A percentile compares a stretch with the other conserved stretches of the same genome.
These are phyloP conservation scores for Xylaria arbuscula DNA, from an alignment of 2,329 filamentous ascomycete genomes.

Conservation along the genomic window DNA sequence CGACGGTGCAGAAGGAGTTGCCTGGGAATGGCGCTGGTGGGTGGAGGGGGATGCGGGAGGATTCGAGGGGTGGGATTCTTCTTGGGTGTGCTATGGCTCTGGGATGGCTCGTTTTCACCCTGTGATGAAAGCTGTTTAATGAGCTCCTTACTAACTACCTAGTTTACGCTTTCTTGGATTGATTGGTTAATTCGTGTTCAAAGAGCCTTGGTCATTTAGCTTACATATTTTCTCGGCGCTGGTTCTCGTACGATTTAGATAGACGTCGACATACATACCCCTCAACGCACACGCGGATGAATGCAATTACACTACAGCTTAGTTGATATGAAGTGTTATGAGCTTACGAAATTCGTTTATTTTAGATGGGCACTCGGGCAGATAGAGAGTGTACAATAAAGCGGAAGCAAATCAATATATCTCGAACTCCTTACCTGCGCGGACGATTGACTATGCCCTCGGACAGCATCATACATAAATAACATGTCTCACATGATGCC, in stretches of 20 bases:
- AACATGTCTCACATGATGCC: too few species aligned
- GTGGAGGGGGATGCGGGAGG: not conserved
- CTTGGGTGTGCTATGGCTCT: conserved; percentile 25
- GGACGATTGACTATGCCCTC: too few species aligned
- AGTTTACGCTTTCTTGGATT: not conserved
- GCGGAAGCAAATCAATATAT: not conserved
- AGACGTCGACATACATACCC: not conserved
- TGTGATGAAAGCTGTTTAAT: not conserved
- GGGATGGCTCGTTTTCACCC: conserved; percentile 18
- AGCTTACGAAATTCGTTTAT: conserved; percentile 6
- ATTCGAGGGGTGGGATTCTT: conserved; percentile 6
- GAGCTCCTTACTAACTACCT: not conserved
- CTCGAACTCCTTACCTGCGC: not conserved
- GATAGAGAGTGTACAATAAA: not conserved
- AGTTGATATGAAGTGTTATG: not conserved
- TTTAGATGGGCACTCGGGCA: not conserved
- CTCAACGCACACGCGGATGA: not conserved
- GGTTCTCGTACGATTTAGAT: not conserved
- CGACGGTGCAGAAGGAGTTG: conserved; percentile 66
- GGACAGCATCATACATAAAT: too few species aligned
- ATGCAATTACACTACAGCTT: not conserved
- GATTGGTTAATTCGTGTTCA: not conserved
- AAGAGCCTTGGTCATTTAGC: not conserved
- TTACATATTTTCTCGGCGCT: not conserved
- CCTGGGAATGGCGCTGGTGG: conserved; percentile 41